Evolutionary conservation across 495 filamentous ascomycete genomes (phyloP).

Genomic region (Penicillium alfredii): DNA sequence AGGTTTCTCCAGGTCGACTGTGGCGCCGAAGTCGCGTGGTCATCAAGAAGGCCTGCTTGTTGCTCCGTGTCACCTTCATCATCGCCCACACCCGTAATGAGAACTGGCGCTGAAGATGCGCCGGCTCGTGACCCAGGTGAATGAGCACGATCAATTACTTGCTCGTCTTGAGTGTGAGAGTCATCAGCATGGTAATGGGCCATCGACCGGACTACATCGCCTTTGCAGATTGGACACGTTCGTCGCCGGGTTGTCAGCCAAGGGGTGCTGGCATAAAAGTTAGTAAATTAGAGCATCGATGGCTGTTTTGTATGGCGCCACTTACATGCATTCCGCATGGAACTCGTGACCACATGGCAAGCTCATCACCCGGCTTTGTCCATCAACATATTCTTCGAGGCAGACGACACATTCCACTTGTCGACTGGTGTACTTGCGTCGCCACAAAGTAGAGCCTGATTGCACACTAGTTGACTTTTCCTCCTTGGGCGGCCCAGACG

Average conservation of each 20-base stretch:
- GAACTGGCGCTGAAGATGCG: conserved; percentile 44
- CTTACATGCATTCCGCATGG: conserved; percentile 98
- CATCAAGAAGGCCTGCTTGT: conserved; percentile 35
- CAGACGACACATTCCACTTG: conserved; percentile 97
- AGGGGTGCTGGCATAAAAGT: conserved; percentile 64
- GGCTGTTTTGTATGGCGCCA: conserved; percentile 17
- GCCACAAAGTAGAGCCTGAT: conserved; percentile 48
- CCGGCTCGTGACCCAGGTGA: conserved; percentile 19
- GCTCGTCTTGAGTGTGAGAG: conserved; percentile 43
- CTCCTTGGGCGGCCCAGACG: conserved; percentile 28
- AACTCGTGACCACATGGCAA: conserved; percentile 98
- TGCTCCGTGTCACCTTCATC: conserved; percentile 37
- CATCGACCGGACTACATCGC: conserved; percentile 77
- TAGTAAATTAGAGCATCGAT: conserved; percentile 7
- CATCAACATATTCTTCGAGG: conserved; percentile 93
- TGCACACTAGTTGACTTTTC: conserved; percentile 47
- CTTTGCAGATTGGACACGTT: conserved; percentile 97
- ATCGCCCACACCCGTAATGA: conserved; percentile 31
- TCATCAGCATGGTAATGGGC: conserved; percentile 42
- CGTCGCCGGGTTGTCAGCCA: conserved; percentile 92
- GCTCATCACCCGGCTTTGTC: conserved; percentile 92
- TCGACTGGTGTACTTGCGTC: conserved; percentile 77
- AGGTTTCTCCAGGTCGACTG: conserved; percentile 38
- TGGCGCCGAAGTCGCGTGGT: conserved; percentile 33
- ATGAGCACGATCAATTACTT: conserved; percentile 33